These are phyloP conservation scores for Pezicula carpinea DNA, from an alignment of 2,329 filamentous ascomycete species.

Conservation along the genomic window DNA sequence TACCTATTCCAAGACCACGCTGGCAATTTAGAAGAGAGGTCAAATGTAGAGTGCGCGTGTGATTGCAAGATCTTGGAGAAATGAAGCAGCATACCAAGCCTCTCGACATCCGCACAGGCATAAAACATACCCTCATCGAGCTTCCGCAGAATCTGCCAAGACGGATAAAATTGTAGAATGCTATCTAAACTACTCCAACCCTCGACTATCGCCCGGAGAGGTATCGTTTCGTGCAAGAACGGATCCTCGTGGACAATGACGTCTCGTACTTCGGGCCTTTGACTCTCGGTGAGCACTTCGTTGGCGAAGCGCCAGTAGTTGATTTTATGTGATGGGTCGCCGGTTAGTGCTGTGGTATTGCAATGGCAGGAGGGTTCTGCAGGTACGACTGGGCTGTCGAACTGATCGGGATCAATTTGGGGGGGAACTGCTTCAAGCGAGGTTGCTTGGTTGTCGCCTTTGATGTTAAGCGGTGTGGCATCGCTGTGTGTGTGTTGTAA, in stretches of 20 bases:
- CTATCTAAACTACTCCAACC: not conserved
- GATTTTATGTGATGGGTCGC: not conserved
- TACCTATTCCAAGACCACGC: not conserved
- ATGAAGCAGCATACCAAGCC: not conserved
- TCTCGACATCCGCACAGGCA: not conserved
- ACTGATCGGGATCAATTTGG: too few species aligned
- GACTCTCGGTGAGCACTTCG: not conserved
- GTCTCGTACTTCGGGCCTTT: not conserved
- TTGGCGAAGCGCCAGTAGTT: not conserved
- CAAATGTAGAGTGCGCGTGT: not conserved
- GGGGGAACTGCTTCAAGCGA: too few species aligned
- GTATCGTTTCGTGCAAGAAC: not conserved
- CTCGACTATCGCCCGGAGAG: not conserved
- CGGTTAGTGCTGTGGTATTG: not conserved
- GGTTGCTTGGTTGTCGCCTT: too few species aligned
- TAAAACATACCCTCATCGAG: not conserved
- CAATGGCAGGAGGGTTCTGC: not conserved
- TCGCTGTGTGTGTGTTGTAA: too few species aligned
- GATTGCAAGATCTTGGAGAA: not conserved
- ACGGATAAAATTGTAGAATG: not conserved
- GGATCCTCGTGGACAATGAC: not conserved
- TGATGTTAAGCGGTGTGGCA: too few species aligned
- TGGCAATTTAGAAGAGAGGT: not conserved
- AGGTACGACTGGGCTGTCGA: not conserved
- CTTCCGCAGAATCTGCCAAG: not conserved